A percentile compares a stretch with the other conserved stretches of the same genome.
These are phyloP conservation scores for Ulota crispa DNA, from an alignment of 225 moss, liverwort and hornwort genomes.

Conservation along the genomic window DNA sequence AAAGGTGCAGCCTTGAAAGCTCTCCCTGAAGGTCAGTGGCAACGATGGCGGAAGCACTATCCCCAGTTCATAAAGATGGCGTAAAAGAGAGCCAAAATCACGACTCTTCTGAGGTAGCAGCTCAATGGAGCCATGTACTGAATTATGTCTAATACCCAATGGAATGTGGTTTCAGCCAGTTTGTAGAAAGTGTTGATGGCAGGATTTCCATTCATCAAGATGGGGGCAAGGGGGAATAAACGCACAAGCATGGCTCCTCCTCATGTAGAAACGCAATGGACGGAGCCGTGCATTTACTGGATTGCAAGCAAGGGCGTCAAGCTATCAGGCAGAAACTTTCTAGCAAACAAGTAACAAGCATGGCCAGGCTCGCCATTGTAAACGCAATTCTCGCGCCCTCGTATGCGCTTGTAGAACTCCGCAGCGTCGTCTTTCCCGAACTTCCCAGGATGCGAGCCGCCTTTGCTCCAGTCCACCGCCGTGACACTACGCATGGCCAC, in stretches of 20 bases:
- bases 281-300: neutral
- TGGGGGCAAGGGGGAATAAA: neutral
- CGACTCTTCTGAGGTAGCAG: neutral
- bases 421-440: slow-evolving; percentile 45
- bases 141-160: neutral
- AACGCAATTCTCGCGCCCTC: slow-evolving; percentile 28
- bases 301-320: slow-evolving; percentile 42
- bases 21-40: neutral
- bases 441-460: slow-evolving; percentile 52
- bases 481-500: slow-evolving; percentile 59
- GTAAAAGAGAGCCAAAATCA: neutral
- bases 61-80: neutral
- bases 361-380: slow-evolving; percentile 47
- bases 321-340: slow-evolving; percentile 58
- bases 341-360: slow-evolving; percentile 54
- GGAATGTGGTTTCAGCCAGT: neutral
- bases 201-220: neutral
- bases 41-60: neutral
- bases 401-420: slow-evolving; percentile 38
- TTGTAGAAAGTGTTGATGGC: neutral
- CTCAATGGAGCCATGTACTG: neutral
- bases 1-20: neutral
- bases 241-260: neutral
- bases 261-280: neutral
- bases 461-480: slow-evolving; percentile 56